Base-by-base conservation (phyloP, 306 rosid species). In the Oemleria cerasiformis region DNA sequence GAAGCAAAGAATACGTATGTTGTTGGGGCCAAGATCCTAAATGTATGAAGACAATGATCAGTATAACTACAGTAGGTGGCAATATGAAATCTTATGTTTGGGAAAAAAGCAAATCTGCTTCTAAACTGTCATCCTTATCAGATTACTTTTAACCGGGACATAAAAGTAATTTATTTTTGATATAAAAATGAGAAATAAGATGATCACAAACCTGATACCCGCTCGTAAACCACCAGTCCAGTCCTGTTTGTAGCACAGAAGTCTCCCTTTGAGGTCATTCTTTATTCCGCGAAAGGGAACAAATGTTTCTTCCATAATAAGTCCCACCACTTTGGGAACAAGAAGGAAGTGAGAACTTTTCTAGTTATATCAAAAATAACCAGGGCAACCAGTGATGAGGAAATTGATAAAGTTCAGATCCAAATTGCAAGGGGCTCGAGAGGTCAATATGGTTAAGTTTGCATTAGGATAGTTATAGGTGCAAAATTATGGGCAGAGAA, bases 1-100 rank as follows among this genome's bases (percentile, higher is more conserved):
- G 98, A 90, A 83, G 98, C 98, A 77, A 93, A 93, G 87, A 93
- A 93, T 87, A 93, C 87, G 76, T 93, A 93, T 44, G 97, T 88
- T 23, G 98, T 93, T 65, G 98, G 98, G 70, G 98, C 98, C 79
- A 93, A 92, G 79, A 93, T 90, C 93, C 98, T 93, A 63, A 63
- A 78, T 9, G 54, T 69, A 38, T 77, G 44, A 79, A 79, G 36
- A 71, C 40, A 50, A 43, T n/a, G 9, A 23, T 67, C 36, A 71
- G 17, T 42, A 70, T n/a, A 70, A 71, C 76, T 68, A 43, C 38
- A 67, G 49, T n/a, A 43, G 42, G 60, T 19, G 43, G 9, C 42
- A 63, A 13, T n/a, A 64, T 44, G 47, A 17, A 64, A 21, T 63
- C 39, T 16, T 15, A 48, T 41, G 16, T 8, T 21, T 71, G 67